A percentile compares a stretch with the other conserved stretches of the same genome.
These are phyloP conservation scores for Galium porrigens DNA, from an alignment of 305 asterid species.

Conservation along the genomic window DNA sequence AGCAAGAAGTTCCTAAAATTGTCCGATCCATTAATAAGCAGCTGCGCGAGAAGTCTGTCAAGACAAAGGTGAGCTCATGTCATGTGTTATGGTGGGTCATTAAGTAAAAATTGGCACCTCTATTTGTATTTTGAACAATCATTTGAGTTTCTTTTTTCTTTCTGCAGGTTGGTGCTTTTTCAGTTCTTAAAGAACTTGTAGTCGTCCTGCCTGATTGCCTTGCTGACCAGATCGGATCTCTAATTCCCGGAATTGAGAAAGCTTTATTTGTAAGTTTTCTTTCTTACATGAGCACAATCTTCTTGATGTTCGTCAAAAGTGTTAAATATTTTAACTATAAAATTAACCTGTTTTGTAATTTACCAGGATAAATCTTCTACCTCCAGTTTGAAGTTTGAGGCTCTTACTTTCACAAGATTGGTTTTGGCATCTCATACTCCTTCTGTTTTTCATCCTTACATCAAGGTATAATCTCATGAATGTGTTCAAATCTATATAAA, in stretches of 20 bases:
- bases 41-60: slow-evolving; percentile 81
- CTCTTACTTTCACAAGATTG: slow-evolving; percentile 89
- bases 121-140: slow-evolving; percentile 7
- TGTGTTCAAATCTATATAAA: not conserved
- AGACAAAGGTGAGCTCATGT: slow-evolving; percentile 59
- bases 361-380: slow-evolving; percentile 93
- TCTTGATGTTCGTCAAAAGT: slow-evolving; percentile 8
- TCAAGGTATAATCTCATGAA: slow-evolving; percentile 46
- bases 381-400: slow-evolving; percentile 90
- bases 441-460: slow-evolving; percentile 84
- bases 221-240: slow-evolving; percentile 93
- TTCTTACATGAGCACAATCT: slow-evolving; percentile 8
- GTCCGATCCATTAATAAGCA: slow-evolving; percentile 86
- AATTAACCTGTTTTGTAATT: slow-evolving; percentile 9
- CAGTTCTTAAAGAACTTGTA: slow-evolving; percentile 83
- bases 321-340: slow-evolving; percentile 8
- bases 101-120: not conserved
- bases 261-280: slow-evolving; percentile 69
- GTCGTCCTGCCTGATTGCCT: slow-evolving; percentile 97
- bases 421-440: slow-evolving; percentile 84
- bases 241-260: slow-evolving; percentile 82
- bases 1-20: slow-evolving; percentile 93
- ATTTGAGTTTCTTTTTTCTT: slow-evolving; percentile 7
- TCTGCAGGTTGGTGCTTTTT: slow-evolving; percentile 89
- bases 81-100: not conserved